These are phyloP conservation scores for Candida ascalaphidarum DNA, from an alignment of 805 yeast genomes.

Conservation along the genomic window DNA sequence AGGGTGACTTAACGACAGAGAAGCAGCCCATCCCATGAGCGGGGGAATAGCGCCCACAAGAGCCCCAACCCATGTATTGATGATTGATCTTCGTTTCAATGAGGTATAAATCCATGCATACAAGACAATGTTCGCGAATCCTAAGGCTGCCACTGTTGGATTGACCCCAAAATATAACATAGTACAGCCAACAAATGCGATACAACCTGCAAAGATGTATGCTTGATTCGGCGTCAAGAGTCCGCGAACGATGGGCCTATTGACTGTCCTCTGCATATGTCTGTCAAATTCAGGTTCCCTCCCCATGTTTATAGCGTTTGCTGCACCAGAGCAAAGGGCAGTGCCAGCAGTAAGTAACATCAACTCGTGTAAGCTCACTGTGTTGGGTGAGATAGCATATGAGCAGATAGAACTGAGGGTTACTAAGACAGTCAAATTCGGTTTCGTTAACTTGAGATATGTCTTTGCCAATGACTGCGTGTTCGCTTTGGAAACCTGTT, in stretches of 20 bases:
- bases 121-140: slow-evolving; percentile 67
- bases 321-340: slow-evolving; percentile 81
- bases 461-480: slow-evolving; percentile 42
- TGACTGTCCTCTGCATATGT: slow-evolving; percentile 79
- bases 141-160: slow-evolving; percentile 75
- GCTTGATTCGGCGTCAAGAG: slow-evolving; percentile 70
- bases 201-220: slow-evolving; percentile 62
- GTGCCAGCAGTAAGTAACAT: slow-evolving; percentile 77
- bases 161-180: slow-evolving; percentile 77
- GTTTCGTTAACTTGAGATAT: slow-evolving; percentile 81
- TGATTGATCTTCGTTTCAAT: slow-evolving; percentile 71
- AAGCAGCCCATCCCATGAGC: slow-evolving; percentile 95
- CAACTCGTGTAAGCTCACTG: slow-evolving; percentile 65
- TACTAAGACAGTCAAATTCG: slow-evolving; percentile 77
- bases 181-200: slow-evolving; percentile 65
- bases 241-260: slow-evolving; percentile 88
- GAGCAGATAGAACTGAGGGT: slow-evolving; percentile 90
- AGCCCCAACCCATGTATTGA: slow-evolving; percentile 98
- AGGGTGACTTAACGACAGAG: slow-evolving; percentile 71
- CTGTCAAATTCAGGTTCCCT: slow-evolving; percentile 87
- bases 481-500: slow-evolving; percentile 8
- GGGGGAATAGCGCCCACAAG: slow-evolving; percentile 99
- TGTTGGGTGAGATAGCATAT: slow-evolving; percentile 82
- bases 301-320: slow-evolving; percentile 96
- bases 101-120: slow-evolving; percentile 92